Evolutionary conservation across 2,329 filamentous ascomycete genomes (phyloP).

Genomic region (Fusarium torulosum): DNA sequence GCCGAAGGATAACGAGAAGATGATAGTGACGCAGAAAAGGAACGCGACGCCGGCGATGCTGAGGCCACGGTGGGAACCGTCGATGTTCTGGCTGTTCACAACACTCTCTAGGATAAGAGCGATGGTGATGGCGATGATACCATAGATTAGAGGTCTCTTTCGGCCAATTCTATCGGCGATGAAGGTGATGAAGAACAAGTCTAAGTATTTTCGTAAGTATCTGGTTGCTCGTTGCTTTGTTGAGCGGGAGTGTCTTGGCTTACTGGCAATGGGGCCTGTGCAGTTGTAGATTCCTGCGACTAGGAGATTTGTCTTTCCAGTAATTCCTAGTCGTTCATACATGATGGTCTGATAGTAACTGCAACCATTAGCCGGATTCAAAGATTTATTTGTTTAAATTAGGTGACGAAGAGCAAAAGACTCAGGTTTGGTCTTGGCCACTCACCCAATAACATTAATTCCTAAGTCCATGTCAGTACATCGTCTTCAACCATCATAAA

Average conservation of each 20-base stretch:
- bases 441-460: slow-evolving; percentile 64
- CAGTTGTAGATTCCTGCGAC: slow-evolving; percentile 72
- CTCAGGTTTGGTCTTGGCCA: neutral
- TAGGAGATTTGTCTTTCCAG: slow-evolving; percentile 63
- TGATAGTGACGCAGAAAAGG: slow-evolving; percentile 65
- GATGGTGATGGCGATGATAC: slow-evolving; percentile 68
- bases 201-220: slow-evolving; percentile 37
- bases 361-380: neutral
- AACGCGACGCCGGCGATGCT: slow-evolving; percentile 71
- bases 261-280: slow-evolving; percentile 65
- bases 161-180: slow-evolving; percentile 72
- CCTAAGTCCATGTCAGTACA: slow-evolving; percentile 39
- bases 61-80: slow-evolving; percentile 54
- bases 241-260: neutral
- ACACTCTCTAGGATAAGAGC: slow-evolving; percentile 69
- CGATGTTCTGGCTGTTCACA: slow-evolving; percentile 64
- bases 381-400: neutral
- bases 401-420: too few species aligned
- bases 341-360: slow-evolving; percentile 65
- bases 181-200: slow-evolving; percentile 68
- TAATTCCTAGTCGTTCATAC: slow-evolving; percentile 64
- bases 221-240: too few species aligned
- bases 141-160: slow-evolving; percentile 74
- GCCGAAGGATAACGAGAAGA: slow-evolving; percentile 67
- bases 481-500: neutral